phyloP scores from a whole-genome alignment of 352 stramenopile species.

The Saprolegnia diclina region DNA sequence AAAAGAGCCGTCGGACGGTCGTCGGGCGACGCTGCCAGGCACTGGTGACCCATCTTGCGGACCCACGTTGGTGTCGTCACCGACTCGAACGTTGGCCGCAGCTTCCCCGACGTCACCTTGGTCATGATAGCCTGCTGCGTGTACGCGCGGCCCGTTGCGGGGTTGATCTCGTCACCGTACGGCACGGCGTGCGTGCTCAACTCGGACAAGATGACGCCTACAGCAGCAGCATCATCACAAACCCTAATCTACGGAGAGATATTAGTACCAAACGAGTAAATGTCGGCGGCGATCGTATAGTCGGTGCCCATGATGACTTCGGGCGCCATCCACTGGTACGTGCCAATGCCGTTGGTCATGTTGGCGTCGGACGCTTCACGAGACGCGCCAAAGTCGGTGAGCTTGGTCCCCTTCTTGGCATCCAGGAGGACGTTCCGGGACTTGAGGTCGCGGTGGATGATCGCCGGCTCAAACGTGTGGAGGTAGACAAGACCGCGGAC shows the following conservation, averaged over 20 bases:
- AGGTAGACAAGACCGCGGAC: conserved; percentile 38
- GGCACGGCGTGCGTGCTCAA: conserved; percentile 66
- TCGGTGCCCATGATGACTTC: conserved; percentile 33
- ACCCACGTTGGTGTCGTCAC: conserved; percentile 1
- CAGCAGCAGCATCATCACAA: neutral
- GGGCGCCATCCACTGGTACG: conserved; percentile 36
- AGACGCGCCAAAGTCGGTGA: conserved; percentile 39
- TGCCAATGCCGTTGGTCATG: conserved; percentile 37
- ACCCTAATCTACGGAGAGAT: no score
- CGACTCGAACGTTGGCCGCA: conserved; percentile 14
- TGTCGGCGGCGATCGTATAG: conserved; percentile 35
- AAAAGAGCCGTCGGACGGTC: conserved; percentile 47
- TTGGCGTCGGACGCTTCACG: conserved; percentile 24
- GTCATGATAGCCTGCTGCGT: conserved; percentile 21
- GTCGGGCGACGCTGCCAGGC: conserved; percentile 57
- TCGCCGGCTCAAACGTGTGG: conserved; percentile 29
- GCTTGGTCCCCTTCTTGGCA: conserved; percentile 32
- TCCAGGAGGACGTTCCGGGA: conserved; percentile 41
- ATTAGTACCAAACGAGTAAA: conserved; percentile 23
- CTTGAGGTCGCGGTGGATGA: conserved; percentile 50
- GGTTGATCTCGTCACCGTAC: conserved; percentile 65
- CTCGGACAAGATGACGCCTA: conserved; percentile 36
- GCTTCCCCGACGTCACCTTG: conserved; percentile 2
- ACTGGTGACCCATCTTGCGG: conserved; percentile 48
- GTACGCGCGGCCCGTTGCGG: conserved; percentile 4